These are phyloP conservation scores for Orbilia ellipsospora DNA, from an alignment of 2,329 filamentous ascomycete genomes.

Conservation along the genomic window DNA sequence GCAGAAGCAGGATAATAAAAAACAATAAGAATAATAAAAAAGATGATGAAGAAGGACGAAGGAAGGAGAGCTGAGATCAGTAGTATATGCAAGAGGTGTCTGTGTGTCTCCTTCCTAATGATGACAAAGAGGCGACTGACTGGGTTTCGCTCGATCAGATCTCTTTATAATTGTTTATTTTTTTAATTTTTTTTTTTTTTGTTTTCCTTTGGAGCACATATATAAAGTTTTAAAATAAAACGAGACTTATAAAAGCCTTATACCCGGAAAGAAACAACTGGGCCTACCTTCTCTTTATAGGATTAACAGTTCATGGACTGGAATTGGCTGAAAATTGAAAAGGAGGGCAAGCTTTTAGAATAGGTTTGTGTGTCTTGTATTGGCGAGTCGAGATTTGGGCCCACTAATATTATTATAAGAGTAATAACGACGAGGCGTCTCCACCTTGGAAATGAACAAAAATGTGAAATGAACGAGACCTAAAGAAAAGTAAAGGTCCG, in stretches of 20 bases:
- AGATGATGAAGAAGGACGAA: neutral
- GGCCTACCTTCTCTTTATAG: slow-evolving; percentile 55
- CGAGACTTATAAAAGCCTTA: slow-evolving; percentile 54
- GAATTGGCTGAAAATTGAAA: slow-evolving; percentile 32
- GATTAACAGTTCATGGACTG: slow-evolving; percentile 41
- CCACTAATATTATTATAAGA: slow-evolving; percentile 53
- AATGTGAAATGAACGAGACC: slow-evolving; percentile 49
- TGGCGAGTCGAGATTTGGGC: slow-evolving; percentile 54
- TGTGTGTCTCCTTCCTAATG: slow-evolving; percentile 23
- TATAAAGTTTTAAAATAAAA: slow-evolving; percentile 39
- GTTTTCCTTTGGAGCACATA: no score
- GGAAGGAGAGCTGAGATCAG: slow-evolving; percentile 3
- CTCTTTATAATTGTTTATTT: slow-evolving; percentile 5
- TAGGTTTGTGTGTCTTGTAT: slow-evolving; percentile 42
- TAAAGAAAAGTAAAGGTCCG: slow-evolving; percentile 16
- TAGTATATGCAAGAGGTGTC: slow-evolving; percentile 1
- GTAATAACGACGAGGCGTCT: slow-evolving; percentile 36
- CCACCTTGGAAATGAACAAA: slow-evolving; percentile 54
- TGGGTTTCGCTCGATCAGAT: slow-evolving; percentile 9
- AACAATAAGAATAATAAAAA: no score
- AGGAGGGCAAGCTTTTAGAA: slow-evolving; percentile 53
- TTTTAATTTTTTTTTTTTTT: no score
- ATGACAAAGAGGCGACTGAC: slow-evolving; percentile 2
- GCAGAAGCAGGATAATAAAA: no score
- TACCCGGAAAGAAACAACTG: slow-evolving; percentile 41